Evolutionary conservation across 1,284 basidiomycete species (phyloP), one percentile per base, ranked within the genome.

Genomic region (Gymnopus androsaceus): DNA sequence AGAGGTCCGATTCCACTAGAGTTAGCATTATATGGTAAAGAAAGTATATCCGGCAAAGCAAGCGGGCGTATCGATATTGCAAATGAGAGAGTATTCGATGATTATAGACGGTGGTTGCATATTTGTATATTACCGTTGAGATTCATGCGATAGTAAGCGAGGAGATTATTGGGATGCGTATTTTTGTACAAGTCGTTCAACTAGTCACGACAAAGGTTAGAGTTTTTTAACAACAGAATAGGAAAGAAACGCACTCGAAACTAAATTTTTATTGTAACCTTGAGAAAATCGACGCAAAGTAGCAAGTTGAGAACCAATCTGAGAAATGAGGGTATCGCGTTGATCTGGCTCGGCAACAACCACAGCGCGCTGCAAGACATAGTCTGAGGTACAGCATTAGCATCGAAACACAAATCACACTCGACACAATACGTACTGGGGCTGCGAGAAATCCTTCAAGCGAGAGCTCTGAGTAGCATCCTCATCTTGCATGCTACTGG

Each of bases 301-400:
- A 40, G 76, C 74, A 17, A 94, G 75, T 60, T 92, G 84, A 28
- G 86, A 82, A 38, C 81, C 79, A 48, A 92, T 81, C 61, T 81
- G 80, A 58, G 69, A 75, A 61, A 88, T 80, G 30, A 94, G 70
- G 4, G 70, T 67, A 40, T 87, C 84, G 68, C 82, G 83, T 71
- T 94, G 92, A 33, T 89, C 83, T 23, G 79, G 82, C 61, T 88
- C 87, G 3, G 81, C 86, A n/a, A 88, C 81, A 27, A 74, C 74
- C 48, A 93, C 73, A 1, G 90, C 89, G 21, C 87, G 82, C 67
- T 94, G 91, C 37, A 93, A 78, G 56, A 93, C 90, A 66, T 92
- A 93, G 69, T 92, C 90, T 92, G 51, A 40, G 40, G 12, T 44
- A 50, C n/a, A 38, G 4, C 3, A 5, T 50, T 11, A 50, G 19